These are phyloP conservation scores for Trametes meyenii DNA, from an alignment of 768 basidiomycete genomes.

Conservation along the genomic window DNA sequence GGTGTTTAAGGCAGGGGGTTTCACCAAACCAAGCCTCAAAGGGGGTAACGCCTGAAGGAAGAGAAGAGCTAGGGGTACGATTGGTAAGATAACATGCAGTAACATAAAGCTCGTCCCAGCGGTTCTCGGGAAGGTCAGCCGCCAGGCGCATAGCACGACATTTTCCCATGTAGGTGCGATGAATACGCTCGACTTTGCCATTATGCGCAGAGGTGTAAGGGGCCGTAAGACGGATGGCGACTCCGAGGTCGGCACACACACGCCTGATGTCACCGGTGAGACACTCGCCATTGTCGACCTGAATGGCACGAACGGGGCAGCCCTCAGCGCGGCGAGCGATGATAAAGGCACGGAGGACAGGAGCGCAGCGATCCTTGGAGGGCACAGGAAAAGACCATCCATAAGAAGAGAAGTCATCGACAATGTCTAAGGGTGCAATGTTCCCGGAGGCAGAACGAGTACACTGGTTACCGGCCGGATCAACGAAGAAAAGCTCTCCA, in stretches of 20 bases:
- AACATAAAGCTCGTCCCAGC: conserved; percentile 16
- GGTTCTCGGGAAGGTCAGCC: conserved; percentile 3
- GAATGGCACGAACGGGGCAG: conserved; percentile 23
- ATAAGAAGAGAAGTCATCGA: conserved; percentile 38
- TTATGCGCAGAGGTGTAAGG: conserved; percentile 43
- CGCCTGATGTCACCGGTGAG: conserved; percentile 14
- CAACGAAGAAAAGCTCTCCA: conserved; percentile 37
- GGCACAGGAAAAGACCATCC: conserved; percentile 39
- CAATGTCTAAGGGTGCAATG: conserved; percentile 38
- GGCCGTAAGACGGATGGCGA: conserved; percentile 28
- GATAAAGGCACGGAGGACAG: conserved; percentile 35
- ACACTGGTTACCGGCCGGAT: conserved; percentile 29
- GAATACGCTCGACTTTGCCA: conserved; percentile 40
- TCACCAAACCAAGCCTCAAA: conserved; percentile 19
- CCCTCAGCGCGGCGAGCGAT: conserved; percentile 28
- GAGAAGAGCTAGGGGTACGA: conserved; percentile 1
- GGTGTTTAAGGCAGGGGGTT: conserved; percentile 26
- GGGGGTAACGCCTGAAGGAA: conserved; percentile 2
- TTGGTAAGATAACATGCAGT: conserved; percentile 21
- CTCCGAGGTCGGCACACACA: conserved; percentile 3
- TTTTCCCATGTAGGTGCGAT: conserved; percentile 37
- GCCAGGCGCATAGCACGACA: conserved; percentile 8
- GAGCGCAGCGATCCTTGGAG: conserved; percentile 32
- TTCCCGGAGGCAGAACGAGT: conserved; percentile 9
- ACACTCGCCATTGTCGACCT: conserved; percentile 33